These are phyloP conservation scores for Apiotrichum mycotoxinovorans DNA, from an alignment of 1,284 basidiomycete species.

Conservation along the genomic window DNA sequence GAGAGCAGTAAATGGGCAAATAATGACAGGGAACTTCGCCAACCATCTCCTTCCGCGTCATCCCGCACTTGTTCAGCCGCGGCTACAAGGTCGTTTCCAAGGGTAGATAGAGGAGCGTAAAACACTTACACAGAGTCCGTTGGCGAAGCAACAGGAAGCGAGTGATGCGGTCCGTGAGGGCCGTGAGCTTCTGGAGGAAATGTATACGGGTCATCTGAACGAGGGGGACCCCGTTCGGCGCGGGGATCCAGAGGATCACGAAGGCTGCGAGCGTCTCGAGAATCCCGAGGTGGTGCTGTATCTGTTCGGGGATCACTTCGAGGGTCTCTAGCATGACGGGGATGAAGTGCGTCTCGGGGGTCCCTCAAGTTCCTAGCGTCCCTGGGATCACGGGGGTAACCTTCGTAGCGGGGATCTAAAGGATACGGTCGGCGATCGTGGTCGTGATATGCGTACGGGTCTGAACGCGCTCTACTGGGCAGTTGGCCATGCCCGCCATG, in stretches of 20 bases:
- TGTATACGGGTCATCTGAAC: too few relatives aligned
- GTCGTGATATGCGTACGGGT: slow-evolving; percentile 3
- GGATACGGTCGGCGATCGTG: neutral
- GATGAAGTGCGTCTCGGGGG: neutral
- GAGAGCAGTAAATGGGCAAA: too few relatives aligned
- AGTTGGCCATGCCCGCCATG: neutral
- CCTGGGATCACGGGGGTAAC: neutral
- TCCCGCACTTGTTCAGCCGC: too few relatives aligned
- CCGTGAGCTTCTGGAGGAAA: too few relatives aligned
- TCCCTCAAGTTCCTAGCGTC: neutral
- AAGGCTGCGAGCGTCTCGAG: neutral
- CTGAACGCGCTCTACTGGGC: neutral
- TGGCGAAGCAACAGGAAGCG: too few relatives aligned
- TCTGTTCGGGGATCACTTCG: neutral
- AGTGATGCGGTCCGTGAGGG: too few relatives aligned
- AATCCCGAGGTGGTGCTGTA: neutral
- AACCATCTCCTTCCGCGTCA: too few relatives aligned
- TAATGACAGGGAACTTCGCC: too few relatives aligned
- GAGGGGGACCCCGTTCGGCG: too few relatives aligned
- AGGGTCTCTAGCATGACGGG: neutral
- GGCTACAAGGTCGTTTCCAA: too few relatives aligned
- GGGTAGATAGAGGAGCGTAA: too few relatives aligned
- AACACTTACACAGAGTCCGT: too few relatives aligned
- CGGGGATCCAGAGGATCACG: neutral
- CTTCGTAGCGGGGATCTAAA: neutral